Conservation (phyloP, 192 early-diverging fungal genomes). For the Rhizophagus clarus region DNA sequence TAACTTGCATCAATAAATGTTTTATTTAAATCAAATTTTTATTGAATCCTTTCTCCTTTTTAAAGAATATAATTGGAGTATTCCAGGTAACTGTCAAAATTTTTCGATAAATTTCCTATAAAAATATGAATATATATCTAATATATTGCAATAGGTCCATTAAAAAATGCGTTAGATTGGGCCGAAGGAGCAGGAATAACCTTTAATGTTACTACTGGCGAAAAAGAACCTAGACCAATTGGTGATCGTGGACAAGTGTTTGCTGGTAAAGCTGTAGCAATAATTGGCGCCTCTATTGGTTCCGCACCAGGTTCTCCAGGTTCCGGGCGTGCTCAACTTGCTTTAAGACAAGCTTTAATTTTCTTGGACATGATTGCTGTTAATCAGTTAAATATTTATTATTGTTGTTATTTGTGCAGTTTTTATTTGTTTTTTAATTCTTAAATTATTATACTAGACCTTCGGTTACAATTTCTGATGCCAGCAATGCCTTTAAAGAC, state of each 20-base stretch:
- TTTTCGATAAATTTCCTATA: no score
- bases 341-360: slow-evolving; percentile 1
- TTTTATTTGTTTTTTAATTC: no score
- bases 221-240: background rate
- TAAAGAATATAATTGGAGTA: slow-evolving; percentile 23
- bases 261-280: background rate
- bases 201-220: no score
- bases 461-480: no score
- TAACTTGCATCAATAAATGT: background rate
- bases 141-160: background rate
- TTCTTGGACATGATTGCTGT: background rate
- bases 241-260: slow-evolving; percentile 11
- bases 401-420: no score
- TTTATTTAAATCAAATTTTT: no score
- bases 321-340: background rate
- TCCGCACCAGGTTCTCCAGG: background rate
- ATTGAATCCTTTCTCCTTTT: no score
- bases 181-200: no score
- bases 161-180: slow-evolving; percentile 25
- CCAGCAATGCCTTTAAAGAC: no score
- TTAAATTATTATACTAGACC: no score
- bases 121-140: no score
- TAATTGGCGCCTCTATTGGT: background rate
- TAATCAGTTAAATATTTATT: background rate
- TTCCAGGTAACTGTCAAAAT: slow-evolving; percentile 10